Percentiles rank a stretch among this genome's conserved stretches.
Conservation (phyloP, 2,329 filamentous ascomycete genomes). For the Amesomyces nigricolor region DNA sequence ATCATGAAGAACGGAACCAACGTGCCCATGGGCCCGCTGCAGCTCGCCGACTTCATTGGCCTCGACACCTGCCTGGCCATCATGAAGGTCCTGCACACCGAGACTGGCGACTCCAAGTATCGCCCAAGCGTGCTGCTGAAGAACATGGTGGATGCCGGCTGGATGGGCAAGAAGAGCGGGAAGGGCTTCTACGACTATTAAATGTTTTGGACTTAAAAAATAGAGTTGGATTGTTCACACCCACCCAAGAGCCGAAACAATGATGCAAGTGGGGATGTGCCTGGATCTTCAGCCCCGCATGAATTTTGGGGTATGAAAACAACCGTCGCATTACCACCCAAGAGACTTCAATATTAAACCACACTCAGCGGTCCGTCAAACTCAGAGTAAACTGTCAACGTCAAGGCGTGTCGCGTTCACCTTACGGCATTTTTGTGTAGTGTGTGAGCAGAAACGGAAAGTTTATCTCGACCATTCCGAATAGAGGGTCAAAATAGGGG, state of each 20-base stretch:
- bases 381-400: too few species aligned
- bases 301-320: not conserved
- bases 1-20: conserved; percentile 99
- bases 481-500: too few species aligned
- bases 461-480: too few species aligned
- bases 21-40: conserved; percentile 93
- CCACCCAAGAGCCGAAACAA: not conserved
- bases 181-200: conserved; percentile 94
- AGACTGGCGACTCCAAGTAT: conserved; percentile 95
- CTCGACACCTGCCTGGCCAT: conserved; percentile 94
- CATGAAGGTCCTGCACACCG: conserved; percentile 88
- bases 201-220: conserved; percentile 5
- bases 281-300: not conserved
- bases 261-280: conserved; percentile 4
- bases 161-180: conserved; percentile 94
- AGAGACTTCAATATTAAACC: not conserved
- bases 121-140: conserved; percentile 77
- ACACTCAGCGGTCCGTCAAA: not conserved
- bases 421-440: too few species aligned
- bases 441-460: too few species aligned
- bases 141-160: conserved; percentile 97
- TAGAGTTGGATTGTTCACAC: not conserved
- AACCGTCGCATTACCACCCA: conserved; percentile 1
- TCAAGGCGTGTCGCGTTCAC: too few species aligned
- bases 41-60: conserved; percentile 94